A percentile compares a stretch with the other conserved stretches of the same genome.
These are phyloP conservation scores for Colletotrichum sublineola DNA, from an alignment of 2,329 filamentous ascomycete species.

Conservation along the genomic window DNA sequence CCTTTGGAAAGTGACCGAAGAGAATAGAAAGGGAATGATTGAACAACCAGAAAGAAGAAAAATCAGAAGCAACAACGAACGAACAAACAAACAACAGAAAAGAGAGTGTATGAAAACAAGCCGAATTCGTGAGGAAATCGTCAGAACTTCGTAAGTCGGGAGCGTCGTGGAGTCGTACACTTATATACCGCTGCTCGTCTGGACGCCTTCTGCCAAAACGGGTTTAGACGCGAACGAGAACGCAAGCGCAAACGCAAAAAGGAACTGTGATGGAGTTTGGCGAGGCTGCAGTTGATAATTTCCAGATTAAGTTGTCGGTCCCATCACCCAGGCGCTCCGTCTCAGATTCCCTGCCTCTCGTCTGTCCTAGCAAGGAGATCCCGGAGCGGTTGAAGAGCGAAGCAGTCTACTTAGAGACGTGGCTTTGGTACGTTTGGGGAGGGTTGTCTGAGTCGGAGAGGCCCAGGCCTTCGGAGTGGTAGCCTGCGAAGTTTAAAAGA, in stretches of 20 bases:
- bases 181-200: constrained; percentile 24
- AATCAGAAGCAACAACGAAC: background rate
- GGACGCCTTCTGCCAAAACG: constrained; percentile 10
- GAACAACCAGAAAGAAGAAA: constrained; percentile 3
- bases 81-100: constrained; percentile 20
- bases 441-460: background rate
- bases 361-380: constrained; percentile 19
- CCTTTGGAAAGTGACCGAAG: constrained; percentile 30
- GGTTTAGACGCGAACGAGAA: background rate
- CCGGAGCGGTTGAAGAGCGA: constrained; percentile 2
- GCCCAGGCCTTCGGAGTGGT: background rate
- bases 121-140: constrained; percentile 1
- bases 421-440: background rate
- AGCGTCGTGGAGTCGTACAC: constrained; percentile 16
- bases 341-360: background rate
- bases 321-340: background rate
- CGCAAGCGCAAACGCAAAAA: background rate
- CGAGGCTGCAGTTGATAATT: background rate
- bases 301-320: constrained; percentile 17
- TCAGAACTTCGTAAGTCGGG: constrained; percentile 13
- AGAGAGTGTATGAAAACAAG: constrained; percentile 33
- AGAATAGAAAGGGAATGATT: constrained; percentile 27
- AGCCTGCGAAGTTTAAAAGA: constrained; percentile 11
- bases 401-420: background rate
- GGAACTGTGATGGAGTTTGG: constrained; percentile 23